Evolutionary conservation across 148 eudicot species (phyloP), one percentile per base, ranked within the genome.

Genomic region (Nepenthes mirabilis): DNA sequence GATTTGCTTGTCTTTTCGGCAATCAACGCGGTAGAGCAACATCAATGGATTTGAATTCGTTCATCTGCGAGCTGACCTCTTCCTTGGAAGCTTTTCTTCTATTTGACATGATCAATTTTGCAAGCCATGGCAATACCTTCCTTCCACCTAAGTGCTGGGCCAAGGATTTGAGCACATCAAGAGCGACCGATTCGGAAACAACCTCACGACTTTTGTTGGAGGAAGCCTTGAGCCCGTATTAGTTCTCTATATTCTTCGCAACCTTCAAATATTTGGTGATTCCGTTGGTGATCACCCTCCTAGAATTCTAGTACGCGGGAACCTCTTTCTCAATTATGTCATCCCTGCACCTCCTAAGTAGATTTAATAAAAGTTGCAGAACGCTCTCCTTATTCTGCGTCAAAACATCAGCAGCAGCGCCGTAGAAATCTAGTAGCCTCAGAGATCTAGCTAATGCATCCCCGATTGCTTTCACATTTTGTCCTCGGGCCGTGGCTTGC

Each of bases 241-340:
- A 10, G 6, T 12, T 23, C n/a, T 57, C 43, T n/a, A 52, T 23
- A 11, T n/a, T 52, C 32, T n/a, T 52, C 23, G 11, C 23, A 57
- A 35, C 32, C 14, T 57, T 57, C 37, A 64, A 55, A 10, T 10
- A 33, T 47, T 52, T 54, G 11, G 49, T 34, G 1, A 55, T 47
- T 14, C 13, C 35, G 54, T 33, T 64, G 37, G 37, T 54, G 34
- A 63, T 53, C 52, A 53, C 23, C 48, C 33, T 63, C 37, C 51
- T 63, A 6, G 58, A 57, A 13, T 43, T 43, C 32, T 40, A 11
- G 37, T 14, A 40, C 55, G 1, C 34, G 9, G 5, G 14, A 64
- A 64, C 37, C 33, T 43, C 51, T 11, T 64, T 64, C 10, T 36
- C 52, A 34, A 43, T 33, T 6, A 12, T 35, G 33, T 64, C 37